Evolutionary conservation across 2,329 filamentous ascomycete species (phyloP).

Genomic region (Xylariales sp.): DNA sequence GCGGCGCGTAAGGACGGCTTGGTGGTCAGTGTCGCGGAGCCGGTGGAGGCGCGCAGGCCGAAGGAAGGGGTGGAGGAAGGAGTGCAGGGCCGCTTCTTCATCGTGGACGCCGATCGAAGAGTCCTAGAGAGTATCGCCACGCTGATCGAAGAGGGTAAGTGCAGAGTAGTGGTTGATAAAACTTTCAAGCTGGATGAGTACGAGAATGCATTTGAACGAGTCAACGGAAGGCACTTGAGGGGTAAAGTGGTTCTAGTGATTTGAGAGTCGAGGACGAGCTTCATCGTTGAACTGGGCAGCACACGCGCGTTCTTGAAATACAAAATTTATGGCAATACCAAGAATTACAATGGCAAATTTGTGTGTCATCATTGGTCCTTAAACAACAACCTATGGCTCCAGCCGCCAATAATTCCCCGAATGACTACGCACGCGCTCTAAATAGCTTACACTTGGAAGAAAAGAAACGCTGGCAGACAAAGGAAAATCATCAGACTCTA

Average conservation of each 20-base stretch:
- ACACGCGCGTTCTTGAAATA: too few species aligned
- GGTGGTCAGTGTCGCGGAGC: constrained; percentile 1
- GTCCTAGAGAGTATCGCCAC: not conserved
- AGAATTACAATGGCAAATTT: too few species aligned
- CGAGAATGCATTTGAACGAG: not conserved
- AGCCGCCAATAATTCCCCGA: too few species aligned
- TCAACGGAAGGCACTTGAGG: not conserved
- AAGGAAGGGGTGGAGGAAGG: not conserved
- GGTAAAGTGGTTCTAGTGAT: not conserved
- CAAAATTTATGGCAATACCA: too few species aligned
- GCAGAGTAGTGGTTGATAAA: not conserved
- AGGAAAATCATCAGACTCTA: too few species aligned
- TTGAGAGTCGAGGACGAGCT: not conserved
- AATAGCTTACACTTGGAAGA: too few species aligned
- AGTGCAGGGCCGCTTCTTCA: not conserved
- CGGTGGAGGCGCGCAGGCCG: not conserved
- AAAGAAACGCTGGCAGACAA: too few species aligned
- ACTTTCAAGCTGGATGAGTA: constrained; percentile 1
- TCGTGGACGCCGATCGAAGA: constrained; percentile 1
- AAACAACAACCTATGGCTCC: too few species aligned
- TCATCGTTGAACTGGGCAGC: not conserved
- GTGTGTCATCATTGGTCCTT: too few species aligned
- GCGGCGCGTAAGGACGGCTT: not conserved
- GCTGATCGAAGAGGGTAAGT: constrained; percentile 1
- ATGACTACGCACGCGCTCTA: too few species aligned